Base-by-base conservation (phyloP, 225 moss, liverwort and hornwort genomes). In the Bryum argenteum region DNA sequence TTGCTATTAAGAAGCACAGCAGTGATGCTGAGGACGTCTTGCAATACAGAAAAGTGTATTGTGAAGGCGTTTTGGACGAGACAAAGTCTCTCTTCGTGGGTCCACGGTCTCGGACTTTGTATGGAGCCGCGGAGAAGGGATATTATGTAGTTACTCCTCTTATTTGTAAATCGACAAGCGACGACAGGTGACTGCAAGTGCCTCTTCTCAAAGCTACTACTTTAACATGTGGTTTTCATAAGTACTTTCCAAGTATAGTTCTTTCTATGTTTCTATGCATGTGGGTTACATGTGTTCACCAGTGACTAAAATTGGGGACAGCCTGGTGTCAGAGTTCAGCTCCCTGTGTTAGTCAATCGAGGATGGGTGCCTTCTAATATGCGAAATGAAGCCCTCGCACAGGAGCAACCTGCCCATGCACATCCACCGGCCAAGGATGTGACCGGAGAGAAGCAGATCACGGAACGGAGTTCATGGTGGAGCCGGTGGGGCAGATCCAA, bases 321-420 rank as follows among this genome's bases (percentile, higher is more conserved):
- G 79, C 83, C 78, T 81, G 77, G 85, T 89, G 89, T 80, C 90
- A 98, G 97, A 85, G 86, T 84, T 84, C 94, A 94, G 94, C 80
- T 94, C 75, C 83, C 89, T 74, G 91, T 98, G 71, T 78, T 98
- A 83, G 92, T 98, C 59, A 98, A 92, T 84, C 92, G 91, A 82
- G 97, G 97, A 66, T 98, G 97, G 97, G 94, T 94, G 63, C 97
- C 97, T 63, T 88, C 92, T 61, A 83, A 80, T 65, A 88, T 79
- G 74, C 81, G 83, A 61, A 86, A 91, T 72, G 86, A 86, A 65
- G 80, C 76, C 62, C 56, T 88, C 63, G 63, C 58, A 18, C 75
- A 58, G 69, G 73, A 82, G 67, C 54, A 75, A 52, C 18, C 53
- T 58, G 24, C 71, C 51, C 67, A 52, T 15, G 53, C 23, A 2